These are phyloP conservation scores for Kodamaea sp. DNA, from an alignment of 1,139 yeast species.

Conservation along the genomic window DNA sequence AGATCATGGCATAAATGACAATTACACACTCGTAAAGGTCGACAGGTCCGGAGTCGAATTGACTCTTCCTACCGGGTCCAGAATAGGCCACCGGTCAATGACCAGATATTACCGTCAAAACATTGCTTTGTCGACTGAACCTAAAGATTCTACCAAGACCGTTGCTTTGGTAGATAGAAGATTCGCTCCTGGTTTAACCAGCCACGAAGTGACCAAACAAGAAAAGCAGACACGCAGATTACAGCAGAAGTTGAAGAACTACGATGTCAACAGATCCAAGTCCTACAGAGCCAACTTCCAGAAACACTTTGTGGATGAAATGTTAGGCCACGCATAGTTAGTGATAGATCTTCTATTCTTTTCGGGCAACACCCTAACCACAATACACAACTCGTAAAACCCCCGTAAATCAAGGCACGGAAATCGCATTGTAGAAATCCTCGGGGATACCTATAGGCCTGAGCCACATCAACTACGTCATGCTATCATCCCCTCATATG, in stretches of 20 bases:
- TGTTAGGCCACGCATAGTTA: slow-evolving; percentile 20
- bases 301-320: slow-evolving; percentile 41
- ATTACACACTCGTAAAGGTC: slow-evolving; percentile 37
- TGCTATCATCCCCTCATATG: no score
- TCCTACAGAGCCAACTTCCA: slow-evolving; percentile 35
- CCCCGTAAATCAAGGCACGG: no score
- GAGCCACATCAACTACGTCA: no score
- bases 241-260: slow-evolving; percentile 27
- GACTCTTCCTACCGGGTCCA: slow-evolving; percentile 49
- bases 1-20: slow-evolving; percentile 19
- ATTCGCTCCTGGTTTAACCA: slow-evolving; percentile 41
- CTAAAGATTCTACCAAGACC: slow-evolving; percentile 32
- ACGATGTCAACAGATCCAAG: slow-evolving; percentile 28
- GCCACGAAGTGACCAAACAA: slow-evolving; percentile 32
- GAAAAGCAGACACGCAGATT: slow-evolving; percentile 33
- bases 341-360: no score
- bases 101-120: slow-evolving; percentile 46
- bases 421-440: no score
- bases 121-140: slow-evolving; percentile 26
- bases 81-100: slow-evolving; percentile 51
- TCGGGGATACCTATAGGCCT: no score
- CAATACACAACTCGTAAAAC: no score
- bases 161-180: slow-evolving; percentile 44
- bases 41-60: slow-evolving; percentile 44
- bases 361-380: no score